Base-by-base conservation (phyloP, 2,329 filamentous ascomycete genomes). In the Ceratocystis papillata region DNA sequence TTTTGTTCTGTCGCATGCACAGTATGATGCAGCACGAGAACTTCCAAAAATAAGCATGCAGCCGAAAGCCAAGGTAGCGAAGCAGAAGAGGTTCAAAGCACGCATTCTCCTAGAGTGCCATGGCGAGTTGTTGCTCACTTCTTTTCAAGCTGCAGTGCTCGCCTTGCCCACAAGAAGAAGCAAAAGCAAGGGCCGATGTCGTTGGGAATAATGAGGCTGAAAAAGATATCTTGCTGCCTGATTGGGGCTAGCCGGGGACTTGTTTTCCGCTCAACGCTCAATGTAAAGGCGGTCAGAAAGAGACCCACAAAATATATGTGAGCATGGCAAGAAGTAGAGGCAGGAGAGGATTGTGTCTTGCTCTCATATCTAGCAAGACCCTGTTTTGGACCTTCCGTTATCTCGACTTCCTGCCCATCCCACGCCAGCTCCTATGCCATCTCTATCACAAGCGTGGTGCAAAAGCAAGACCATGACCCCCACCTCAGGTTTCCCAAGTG, bases 361-460 rank as follows among this genome's bases (percentile, higher is more conserved):
- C n/a, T 25, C 7, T 50, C 48, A 20, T 10, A 22, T 22, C n/a
- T 4, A 50, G 48, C 17, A 50, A 25, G 48, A 20, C 2, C 48
- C 20, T 50, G n/a, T 25, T 50, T 12, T 50, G 22, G 48, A 50
- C 48, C 48, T 25, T 50, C 48, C 48, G 48, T 22, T 50, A 50
- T 50, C 48, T 50, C 22, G 8, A 50, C n/a, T 50, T 50, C 48
- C 48, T 50, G 37, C 22, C 48, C 48, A 50, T 50, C 48, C 48
- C n/a, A 50, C 48, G 48, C n/a, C 48, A 41, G 37, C 37, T 41
- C 48, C 8, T 50, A 41, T 8, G 37, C 37, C 37, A 41, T 41
- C 48, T 22, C n/a, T 50, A 50, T 50, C 17, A 25, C 17, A 50
- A 22, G 22, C 48, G 22, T 41, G 48, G 48, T 22, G 48, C 12